Percentiles rank a stretch among this genome's conserved stretches.
Conservation (phyloP, 306 rosid genomes). For the Vachellia pachyceras region DNA sequence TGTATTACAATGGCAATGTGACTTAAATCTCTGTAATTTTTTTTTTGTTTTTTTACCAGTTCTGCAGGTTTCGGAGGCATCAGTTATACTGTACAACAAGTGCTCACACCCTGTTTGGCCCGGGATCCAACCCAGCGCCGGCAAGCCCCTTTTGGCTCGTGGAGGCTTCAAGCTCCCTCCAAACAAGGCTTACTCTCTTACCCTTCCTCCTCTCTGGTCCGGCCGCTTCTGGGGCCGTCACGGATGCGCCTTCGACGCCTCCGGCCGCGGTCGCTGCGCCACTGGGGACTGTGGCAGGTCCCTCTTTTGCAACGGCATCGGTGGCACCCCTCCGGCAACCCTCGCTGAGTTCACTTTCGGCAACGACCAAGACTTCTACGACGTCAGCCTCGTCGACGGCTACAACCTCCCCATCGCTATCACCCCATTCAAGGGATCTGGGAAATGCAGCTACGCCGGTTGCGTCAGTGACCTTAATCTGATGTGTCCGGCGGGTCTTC, state of each 20-base stretch:
- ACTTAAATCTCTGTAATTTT: neutral
- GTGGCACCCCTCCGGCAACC: conserved; percentile 88
- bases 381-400: no score
- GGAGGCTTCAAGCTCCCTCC: conserved; percentile 85
- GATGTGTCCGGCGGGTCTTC: no score
- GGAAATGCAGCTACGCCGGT: no score
- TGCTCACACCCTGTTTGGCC: conserved; percentile 96
- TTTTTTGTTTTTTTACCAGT: conserved; percentile 26
- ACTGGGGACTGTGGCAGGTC: conserved; percentile 94
- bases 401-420: no score
- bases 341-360: conserved; percentile 91
- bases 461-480: no score
- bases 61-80: conserved; percentile 49
- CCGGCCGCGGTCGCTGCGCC: conserved; percentile 83
- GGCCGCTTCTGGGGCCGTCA: conserved; percentile 99
- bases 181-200: conserved; percentile 63
- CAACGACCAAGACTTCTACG: conserved; percentile 79
- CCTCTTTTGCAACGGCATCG: conserved; percentile 83
- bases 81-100: conserved; percentile 66
- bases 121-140: conserved; percentile 88
- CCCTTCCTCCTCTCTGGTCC: conserved; percentile 84
- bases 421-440: no score
- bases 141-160: conserved; percentile 74
- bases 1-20: neutral
- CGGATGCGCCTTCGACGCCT: conserved; percentile 81